Conservation (phyloP, 2,329 filamentous ascomycete species). For the Blastomyces emzantsi region DNA sequence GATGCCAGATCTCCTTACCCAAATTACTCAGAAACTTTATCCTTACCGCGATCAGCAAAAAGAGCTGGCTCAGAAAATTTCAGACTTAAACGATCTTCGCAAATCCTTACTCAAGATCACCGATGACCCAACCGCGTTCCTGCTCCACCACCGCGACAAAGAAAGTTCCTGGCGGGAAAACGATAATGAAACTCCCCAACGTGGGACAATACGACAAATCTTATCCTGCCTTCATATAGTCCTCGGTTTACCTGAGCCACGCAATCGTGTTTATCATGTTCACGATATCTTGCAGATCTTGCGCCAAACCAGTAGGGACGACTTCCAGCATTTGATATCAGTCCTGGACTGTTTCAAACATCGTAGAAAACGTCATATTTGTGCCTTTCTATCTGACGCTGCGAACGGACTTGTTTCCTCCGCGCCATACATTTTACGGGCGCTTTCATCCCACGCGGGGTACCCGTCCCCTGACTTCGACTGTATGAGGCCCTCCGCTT, state of each 20-base stretch:
- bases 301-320: background rate
- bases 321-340: background rate
- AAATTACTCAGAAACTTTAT: slow-evolving; percentile 6
- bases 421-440: slow-evolving; percentile 12
- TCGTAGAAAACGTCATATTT: slow-evolving; percentile 18
- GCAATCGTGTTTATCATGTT: background rate
- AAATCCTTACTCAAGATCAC: background rate
- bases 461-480: slow-evolving; percentile 6
- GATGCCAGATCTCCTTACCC: slow-evolving; percentile 19
- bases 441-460: slow-evolving; percentile 4
- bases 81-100: background rate
- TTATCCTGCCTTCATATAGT: background rate
- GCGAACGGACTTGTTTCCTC: slow-evolving; percentile 17
- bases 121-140: background rate
- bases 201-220: background rate
- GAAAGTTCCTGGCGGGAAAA: background rate
- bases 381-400: slow-evolving; percentile 20
- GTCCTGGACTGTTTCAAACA: slow-evolving; percentile 12
- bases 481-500: slow-evolving; percentile 5
- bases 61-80: background rate
- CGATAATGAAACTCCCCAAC: background rate
- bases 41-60: background rate
- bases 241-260: background rate
- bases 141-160: background rate
- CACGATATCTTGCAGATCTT: background rate